Evolutionary conservation across 2,329 filamentous ascomycete species (phyloP), one percentile per base, ranked within the genome.

Genomic region (Harringtonia aguacate): DNA sequence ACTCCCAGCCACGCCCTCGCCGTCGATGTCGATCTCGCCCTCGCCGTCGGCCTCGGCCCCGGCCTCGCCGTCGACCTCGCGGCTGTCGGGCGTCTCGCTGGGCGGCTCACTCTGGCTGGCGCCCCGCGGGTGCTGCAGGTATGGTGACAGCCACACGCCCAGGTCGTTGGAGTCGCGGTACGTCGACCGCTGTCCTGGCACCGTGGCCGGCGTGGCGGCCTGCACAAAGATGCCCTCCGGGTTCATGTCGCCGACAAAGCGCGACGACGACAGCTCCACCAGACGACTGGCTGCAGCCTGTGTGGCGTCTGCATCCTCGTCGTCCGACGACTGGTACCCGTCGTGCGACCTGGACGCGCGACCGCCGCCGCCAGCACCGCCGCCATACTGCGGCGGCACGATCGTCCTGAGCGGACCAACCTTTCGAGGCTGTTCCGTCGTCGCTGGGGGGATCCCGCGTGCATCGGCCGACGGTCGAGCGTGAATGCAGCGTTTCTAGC

Each of bases 211-310:
- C 44, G 61, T 64, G 3, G 71, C 72, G 2, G 71, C 73, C 50
- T 77, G 72, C 51, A 75, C 64, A 45, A 80, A 75, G 55, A 79
- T 72, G 46, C 70, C 70, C 54, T 79, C 75, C 2, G 75, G 76
- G 50, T 76, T 79, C 24, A 77, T 53, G 52, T 79, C 75, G 17
- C 75, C 73, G 31, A 79, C 69, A 44, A 77, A 79, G 8, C 75
- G 69, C 1, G 64, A 59, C 2, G 64, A 60, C 8, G 57, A 54
- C 6, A 59, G 54, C 45, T 57, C 53, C 22, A 59, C 55, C 13
- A 54, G 45, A 27, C 51, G 54, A 6, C 56, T 55, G 14, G 56
- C 53, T 7, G 56, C 59, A 2, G 53, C 47, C 12, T 56, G 50
- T 2, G 47, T 52, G 18, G 49, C n/a, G n/a, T n/a, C n/a, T n/a